phyloP scores from a whole-genome alignment of 768 basidiomycete genomes.

The Naganishia onofrii region DNA sequence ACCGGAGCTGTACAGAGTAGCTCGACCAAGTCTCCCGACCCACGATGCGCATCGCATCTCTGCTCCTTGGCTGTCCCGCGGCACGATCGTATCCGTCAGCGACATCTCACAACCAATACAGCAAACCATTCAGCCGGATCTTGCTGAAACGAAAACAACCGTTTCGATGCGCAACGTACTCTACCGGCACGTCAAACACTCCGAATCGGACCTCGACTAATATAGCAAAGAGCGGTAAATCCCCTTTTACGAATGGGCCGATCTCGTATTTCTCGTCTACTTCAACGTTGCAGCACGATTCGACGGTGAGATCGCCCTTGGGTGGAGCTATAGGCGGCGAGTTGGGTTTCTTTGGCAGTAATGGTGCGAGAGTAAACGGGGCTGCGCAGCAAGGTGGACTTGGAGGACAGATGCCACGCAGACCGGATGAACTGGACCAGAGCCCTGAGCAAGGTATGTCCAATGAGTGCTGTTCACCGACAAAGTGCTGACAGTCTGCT shows the following conservation, averaged over 20 bases:
- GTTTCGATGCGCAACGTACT: neutral
- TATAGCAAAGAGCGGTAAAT: neutral
- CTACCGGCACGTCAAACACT: neutral
- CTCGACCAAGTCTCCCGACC: neutral
- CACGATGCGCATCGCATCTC: neutral
- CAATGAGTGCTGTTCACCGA: neutral
- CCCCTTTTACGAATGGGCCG: neutral
- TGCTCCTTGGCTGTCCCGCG: neutral
- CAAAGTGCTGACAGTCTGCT: neutral
- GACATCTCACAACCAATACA: neutral
- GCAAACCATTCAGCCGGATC: conserved; percentile 14
- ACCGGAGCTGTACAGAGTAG: neutral
- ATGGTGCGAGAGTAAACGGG: neutral
- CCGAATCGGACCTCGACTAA: neutral
- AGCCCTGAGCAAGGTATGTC: neutral
- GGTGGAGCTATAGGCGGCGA: conserved; percentile 17
- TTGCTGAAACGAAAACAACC: conserved; percentile 6
- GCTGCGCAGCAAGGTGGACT: neutral
- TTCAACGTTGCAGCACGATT: conserved; percentile 14
- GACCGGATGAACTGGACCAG: neutral
- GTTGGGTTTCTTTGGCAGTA: conserved; percentile 12
- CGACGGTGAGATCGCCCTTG: conserved; percentile 19
- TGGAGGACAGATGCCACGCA: neutral
- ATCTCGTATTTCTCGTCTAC: conserved; percentile 18
- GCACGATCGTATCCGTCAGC: conserved; percentile 12